Evolutionary conservation across 164 flowering plant genomes (phyloP), one percentile per base, ranked within the genome.

Genomic region (Magnolia sinica): DNA sequence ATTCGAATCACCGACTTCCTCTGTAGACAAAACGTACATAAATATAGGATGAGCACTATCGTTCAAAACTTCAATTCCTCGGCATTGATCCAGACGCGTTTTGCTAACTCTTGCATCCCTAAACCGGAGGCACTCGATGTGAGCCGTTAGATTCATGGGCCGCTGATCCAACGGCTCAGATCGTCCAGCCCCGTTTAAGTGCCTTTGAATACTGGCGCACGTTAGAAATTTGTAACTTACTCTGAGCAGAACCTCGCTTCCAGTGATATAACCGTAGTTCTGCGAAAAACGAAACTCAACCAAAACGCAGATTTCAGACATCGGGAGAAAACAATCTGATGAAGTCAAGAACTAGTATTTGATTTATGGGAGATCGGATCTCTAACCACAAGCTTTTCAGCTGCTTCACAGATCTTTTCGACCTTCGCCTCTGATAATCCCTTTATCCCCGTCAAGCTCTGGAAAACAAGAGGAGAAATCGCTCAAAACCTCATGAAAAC

Each of bases 321-420:
- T 10, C 20, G 45, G 11, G 61, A 27, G 69, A 64, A 78, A 58
- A 2, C 29, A 50, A 50, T 37, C 13, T 45, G 50, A 72, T 49
- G 66, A 68, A 23, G 50, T 31, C 22, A 23, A 70, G 58, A 16
- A 19, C n/a, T 29, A 31, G 18, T 3, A 29, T 31, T 68, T 27
- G 8, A 5, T 1, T 50, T 64, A 13, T 24, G 49, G 73, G 27
- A 24, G 78, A 76, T 72, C 45, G 23, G 31, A 73, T 29, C n/a
- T 66, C 91, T 80, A 61, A 96, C 99, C 88, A 96, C 98, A 81
- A 96, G 75, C 83, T 96, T 96, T 75, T 96, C 99, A 2, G 94
- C 98, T 49, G 99, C 99, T 94, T 96, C 98, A 58, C 99, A 94
- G 65, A 96, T 92, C 85, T 96, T 96, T 22, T 96, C 98, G 68